Conservation (phyloP, 1,139 yeast genomes). For the Schizosaccharomyces versatilis region DNA sequence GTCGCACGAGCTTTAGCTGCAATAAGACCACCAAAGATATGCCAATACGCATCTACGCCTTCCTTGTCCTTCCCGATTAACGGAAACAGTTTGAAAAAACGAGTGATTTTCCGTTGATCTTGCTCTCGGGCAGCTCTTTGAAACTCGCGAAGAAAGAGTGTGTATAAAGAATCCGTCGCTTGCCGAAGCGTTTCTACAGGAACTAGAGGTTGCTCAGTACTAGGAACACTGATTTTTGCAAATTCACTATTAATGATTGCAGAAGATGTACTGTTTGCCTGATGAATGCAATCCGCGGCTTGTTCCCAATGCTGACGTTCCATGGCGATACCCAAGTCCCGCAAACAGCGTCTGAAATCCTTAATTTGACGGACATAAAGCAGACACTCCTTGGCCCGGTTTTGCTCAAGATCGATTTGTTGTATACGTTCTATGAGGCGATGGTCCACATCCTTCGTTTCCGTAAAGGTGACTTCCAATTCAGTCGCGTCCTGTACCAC, state of each 20-base stretch:
- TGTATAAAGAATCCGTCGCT: conserved; percentile 39
- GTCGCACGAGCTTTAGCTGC: conserved; percentile 32
- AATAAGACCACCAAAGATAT: conserved; percentile 65
- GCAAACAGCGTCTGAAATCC: conserved; percentile 37
- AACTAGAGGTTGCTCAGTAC: conserved; percentile 65
- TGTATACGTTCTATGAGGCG: not conserved
- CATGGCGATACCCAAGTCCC: conserved; percentile 47
- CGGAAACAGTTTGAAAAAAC: conserved; percentile 72
- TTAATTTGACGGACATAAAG: conserved; percentile 46
- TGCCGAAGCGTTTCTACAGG: conserved; percentile 37
- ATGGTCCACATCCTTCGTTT: not conserved
- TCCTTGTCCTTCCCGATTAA: conserved; percentile 46
- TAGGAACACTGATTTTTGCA: conserved; percentile 71
- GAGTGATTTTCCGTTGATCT: conserved; percentile 49
- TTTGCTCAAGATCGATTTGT: conserved; percentile 28
- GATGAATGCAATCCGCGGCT: conserved; percentile 44
- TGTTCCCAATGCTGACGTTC: conserved; percentile 45
- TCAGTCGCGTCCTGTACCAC: not conserved
- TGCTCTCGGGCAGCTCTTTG: conserved; percentile 42
- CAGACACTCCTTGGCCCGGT: conserved; percentile 41
- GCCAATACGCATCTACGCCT: conserved; percentile 65
- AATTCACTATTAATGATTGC: conserved; percentile 40
- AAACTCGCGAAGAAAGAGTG: conserved; percentile 40
- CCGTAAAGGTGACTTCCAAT: not conserved
- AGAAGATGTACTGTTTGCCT: conserved; percentile 32